Evolutionary conservation across 768 basidiomycete species (phyloP), one percentile per base, ranked within the genome.

Genomic region (Leccinum variicolor): DNA sequence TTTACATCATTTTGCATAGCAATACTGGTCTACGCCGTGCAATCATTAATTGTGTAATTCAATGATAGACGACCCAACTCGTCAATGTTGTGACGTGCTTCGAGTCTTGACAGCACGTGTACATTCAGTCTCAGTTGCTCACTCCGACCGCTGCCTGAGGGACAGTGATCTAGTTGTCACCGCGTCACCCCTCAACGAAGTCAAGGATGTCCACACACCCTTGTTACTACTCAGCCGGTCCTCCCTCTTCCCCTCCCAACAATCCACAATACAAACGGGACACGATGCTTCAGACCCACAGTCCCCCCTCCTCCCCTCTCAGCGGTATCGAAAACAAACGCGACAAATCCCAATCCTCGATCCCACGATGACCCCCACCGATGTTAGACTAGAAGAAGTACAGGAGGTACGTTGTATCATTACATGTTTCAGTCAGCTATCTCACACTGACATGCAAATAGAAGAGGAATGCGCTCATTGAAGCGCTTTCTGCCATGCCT

Each of bases 31-130:
- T 55, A 41, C 17, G 17, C 10, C 31, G 4, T 31, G 19, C 21
- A 28, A 26, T 15, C 1, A 26, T 2, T n/a, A n/a, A n/a, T 10
- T 23, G 4, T 23, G 11, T 15, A 23, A 17, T 50, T 17, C 23
- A n/a, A n/a, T n/a, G n/a, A 26, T 33, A 57, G 36, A 49, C 49
- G 19, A 56, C 47, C 66, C 13, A 33, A 14, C 5, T 33, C n/a
- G n/a, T n/a, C n/a, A n/a, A n/a, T n/a, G n/a, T n/a, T n/a, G n/a
- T n/a, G n/a, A n/a, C n/a, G n/a, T n/a, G n/a, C n/a, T n/a, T n/a
- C n/a, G n/a, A n/a, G n/a, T n/a, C n/a, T n/a, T n/a, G n/a, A n/a
- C n/a, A n/a, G n/a, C n/a, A n/a, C n/a, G n/a, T n/a, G n/a, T n/a
- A n/a, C n/a, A n/a, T n/a, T n/a, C n/a, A n/a, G n/a, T n/a, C n/a